Percentiles rank a stretch among this genome's conserved stretches.
Conservation (phyloP, 2,329 filamentous ascomycete genomes). For the Neonectria ditissima region DNA sequence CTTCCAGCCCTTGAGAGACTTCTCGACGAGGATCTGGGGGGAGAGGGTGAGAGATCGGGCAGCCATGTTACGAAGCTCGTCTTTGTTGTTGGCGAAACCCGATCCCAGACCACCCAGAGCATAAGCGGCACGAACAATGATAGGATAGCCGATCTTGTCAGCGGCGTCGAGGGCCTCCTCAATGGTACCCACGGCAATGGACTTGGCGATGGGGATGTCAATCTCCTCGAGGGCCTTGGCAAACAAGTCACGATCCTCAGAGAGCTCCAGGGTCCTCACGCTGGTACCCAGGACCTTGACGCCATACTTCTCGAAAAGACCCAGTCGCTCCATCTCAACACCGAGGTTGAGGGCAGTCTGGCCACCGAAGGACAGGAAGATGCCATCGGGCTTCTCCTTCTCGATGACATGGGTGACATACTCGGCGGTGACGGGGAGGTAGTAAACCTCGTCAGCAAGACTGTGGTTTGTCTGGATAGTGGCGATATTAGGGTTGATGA, state of each 20-base stretch:
- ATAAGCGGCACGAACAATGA: constrained; percentile 97
- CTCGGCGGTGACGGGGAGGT: constrained; percentile 96
- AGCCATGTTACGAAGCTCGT: constrained; percentile 93
- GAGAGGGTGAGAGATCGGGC: constrained; percentile 92
- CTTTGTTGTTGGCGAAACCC: constrained; percentile 92
- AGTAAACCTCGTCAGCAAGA: constrained; percentile 97
- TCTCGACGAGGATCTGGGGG: constrained; percentile 97
- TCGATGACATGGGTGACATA: constrained; percentile 99
- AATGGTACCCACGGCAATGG: constrained; percentile 89
- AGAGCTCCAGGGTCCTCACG: constrained; percentile 92
- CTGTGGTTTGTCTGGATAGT: constrained; percentile 98
- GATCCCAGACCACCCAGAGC: constrained; percentile 96
- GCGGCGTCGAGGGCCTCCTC: constrained; percentile 94
- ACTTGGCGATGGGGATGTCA: constrained; percentile 96
- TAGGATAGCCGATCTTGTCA: constrained; percentile 89
- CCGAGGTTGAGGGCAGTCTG: constrained; percentile 97
- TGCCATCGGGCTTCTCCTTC: constrained; percentile 93
- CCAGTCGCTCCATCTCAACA: constrained; percentile 96
- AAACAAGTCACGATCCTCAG: constrained; percentile 96
- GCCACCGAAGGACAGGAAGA: constrained; percentile 96
- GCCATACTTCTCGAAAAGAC: constrained; percentile 93
- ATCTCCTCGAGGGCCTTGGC: constrained; percentile 97
- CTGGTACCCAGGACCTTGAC: constrained; percentile 97
- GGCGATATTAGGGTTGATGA: constrained; percentile 98
- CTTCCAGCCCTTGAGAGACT: constrained; percentile 99